These are phyloP conservation scores for Rheum nobile DNA, from an alignment of 148 eudicot genomes.

Conservation along the genomic window DNA sequence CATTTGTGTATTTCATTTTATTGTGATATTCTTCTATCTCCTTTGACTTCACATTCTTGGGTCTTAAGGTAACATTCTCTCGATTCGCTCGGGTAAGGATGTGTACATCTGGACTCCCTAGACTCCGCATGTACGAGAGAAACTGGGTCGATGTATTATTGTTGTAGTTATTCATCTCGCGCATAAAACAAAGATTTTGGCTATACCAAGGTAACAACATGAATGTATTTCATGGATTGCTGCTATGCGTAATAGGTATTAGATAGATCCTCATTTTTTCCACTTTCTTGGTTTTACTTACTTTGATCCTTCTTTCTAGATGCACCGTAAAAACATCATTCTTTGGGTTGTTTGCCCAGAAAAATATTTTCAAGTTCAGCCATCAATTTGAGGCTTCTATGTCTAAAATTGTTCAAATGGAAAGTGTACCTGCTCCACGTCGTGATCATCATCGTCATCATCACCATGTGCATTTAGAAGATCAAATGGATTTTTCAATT, in stretches of 20 bases:
- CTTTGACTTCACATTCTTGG: no score
- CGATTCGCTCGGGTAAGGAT: no score
- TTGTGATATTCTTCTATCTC: no score
- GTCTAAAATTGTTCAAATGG: background rate
- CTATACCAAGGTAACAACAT: background rate
- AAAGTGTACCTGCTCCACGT: slow-evolving; percentile 23
- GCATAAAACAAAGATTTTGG: background rate
- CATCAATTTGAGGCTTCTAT: background rate
- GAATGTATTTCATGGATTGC: background rate
- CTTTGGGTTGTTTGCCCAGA: background rate
- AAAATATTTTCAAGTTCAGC: background rate
- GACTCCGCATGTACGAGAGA: no score
- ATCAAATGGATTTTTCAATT: slow-evolving; percentile 28
- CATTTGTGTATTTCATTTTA: no score
- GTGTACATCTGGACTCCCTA: no score
- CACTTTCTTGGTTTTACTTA: background rate
- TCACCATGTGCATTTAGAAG: slow-evolving; percentile 27
- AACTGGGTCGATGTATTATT: no score
- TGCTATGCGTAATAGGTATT: background rate
- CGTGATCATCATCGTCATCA: slow-evolving; percentile 19
- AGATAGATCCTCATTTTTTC: background rate
- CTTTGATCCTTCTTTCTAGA: background rate
- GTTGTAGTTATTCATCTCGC: no score
- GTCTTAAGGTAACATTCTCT: no score
- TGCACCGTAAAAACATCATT: background rate